Conservation (phyloP, 2,329 filamentous ascomycete genomes). For the Alternaria arborescens region DNA sequence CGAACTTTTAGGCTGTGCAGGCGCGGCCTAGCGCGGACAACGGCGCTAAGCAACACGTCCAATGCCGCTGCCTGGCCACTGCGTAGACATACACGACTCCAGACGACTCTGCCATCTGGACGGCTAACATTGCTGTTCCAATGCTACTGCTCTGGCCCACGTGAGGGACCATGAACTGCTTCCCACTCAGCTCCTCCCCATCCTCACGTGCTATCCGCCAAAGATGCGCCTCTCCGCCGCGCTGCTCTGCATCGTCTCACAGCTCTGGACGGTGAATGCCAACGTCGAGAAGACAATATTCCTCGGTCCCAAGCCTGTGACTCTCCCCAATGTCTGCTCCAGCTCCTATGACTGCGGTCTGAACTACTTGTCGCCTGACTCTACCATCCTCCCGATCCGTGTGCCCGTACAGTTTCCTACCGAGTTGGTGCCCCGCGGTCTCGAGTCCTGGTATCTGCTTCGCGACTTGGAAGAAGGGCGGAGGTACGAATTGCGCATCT, state of each 20-base stretch:
- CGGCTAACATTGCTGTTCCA: background rate
- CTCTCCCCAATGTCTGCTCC: constrained; percentile 64
- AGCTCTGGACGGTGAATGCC: constrained; percentile 58
- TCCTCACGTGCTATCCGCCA: constrained; percentile 21
- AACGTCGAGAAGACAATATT: constrained; percentile 96
- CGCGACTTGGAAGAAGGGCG: constrained; percentile 72
- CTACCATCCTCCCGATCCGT: constrained; percentile 65
- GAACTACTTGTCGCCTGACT: constrained; percentile 66
- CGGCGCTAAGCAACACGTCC: constrained; percentile 17
- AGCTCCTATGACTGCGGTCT: constrained; percentile 70
- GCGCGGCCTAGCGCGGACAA: constrained; percentile 16
- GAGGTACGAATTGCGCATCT: constrained; percentile 90
- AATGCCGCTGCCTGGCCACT: constrained; percentile 18
- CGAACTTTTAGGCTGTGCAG: constrained; percentile 22
- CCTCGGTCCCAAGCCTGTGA: constrained; percentile 69
- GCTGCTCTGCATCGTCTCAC: constrained; percentile 43
- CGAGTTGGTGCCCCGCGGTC: constrained; percentile 61
- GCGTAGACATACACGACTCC: background rate
- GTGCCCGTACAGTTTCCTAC: constrained; percentile 75
- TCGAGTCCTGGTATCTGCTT: constrained; percentile 81
- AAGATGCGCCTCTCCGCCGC: constrained; percentile 47
- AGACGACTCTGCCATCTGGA: background rate
- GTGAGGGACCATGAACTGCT: constrained; percentile 19
- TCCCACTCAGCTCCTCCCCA: background rate
- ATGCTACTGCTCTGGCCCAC: constrained; percentile 24